Evolutionary conservation across 768 basidiomycete genomes (phyloP), one percentile per base, ranked within the genome.

Genomic region (Scleroderma bovista): DNA sequence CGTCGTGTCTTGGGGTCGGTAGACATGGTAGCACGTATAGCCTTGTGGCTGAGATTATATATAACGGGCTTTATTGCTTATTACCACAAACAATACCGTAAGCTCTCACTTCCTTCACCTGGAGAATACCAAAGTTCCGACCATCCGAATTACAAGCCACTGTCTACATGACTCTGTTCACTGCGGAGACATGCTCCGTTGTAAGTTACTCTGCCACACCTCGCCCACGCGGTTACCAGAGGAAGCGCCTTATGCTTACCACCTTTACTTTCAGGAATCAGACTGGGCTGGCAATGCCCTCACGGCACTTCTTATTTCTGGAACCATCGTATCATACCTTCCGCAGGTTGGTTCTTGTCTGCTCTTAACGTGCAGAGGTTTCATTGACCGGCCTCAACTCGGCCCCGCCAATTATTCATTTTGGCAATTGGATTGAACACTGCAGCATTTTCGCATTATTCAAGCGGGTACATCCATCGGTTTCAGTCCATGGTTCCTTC

Each of bases 401-500:
- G 5, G 29, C 29, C 8, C 13, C 24, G 24, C 36, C 44, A n/a
- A n/a, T n/a, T n/a, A n/a, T n/a, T n/a, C n/a, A n/a, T n/a, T n/a
- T n/a, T n/a, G n/a, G n/a, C n/a, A 45, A 12, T 17, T 20, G 36
- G 32, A 23, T 15, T 24, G 11, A 47, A 22, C 41, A 24, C 34
- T 38, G 26, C 44, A 92, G 86, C 90, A 91, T 58, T 69, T 81
- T 47, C 78, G 92, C 7, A 96, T 96, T 57, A 86, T 96, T 59
- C 63, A 73, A 44, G 75, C 81, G 20, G 76, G 80, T 34, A 86
- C 92, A 0, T 92, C 88, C 0, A 84, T 94, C 57, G 96, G 96
- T 0, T 83, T 98, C 55, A 93, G 88, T 53, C 92, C 94, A 16
- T 85, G 88, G 79, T 98, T 89, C 61, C 71, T 98, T 31, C 73